These are phyloP conservation scores for Pyrenophora seminiperda DNA, from an alignment of 2,329 filamentous ascomycete genomes.

Conservation along the genomic window DNA sequence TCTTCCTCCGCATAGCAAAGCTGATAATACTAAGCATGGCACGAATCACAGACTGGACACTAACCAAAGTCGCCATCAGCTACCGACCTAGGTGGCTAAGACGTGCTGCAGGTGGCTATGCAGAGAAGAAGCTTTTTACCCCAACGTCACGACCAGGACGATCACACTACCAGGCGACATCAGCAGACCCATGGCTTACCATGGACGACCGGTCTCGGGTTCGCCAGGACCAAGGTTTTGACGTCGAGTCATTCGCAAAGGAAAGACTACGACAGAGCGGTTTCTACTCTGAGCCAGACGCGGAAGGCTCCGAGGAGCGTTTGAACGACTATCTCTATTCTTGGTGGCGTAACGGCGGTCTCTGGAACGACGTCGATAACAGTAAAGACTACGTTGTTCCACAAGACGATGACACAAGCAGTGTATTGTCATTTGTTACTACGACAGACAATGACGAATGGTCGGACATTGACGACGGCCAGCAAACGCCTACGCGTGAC, in stretches of 20 bases:
- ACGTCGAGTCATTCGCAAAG: slow-evolving; percentile 81
- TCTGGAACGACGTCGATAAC: slow-evolving; percentile 81
- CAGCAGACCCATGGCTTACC: slow-evolving; percentile 28
- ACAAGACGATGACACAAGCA: slow-evolving; percentile 76
- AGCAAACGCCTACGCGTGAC: slow-evolving; percentile 74
- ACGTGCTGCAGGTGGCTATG: slow-evolving; percentile 53
- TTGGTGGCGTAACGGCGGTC: slow-evolving; percentile 83
- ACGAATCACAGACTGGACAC: slow-evolving; percentile 58
- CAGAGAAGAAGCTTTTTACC: slow-evolving; percentile 25
- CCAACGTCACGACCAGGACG: slow-evolving; percentile 3
- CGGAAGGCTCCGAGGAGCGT: slow-evolving; percentile 61
- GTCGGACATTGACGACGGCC: slow-evolving; percentile 54
- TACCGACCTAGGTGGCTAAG: slow-evolving; percentile 69
- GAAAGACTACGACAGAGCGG: slow-evolving; percentile 58
- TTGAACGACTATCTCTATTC: slow-evolving; percentile 77
- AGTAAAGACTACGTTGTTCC: slow-evolving; percentile 76
- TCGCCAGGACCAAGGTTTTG: slow-evolving; percentile 54
- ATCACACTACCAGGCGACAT: slow-evolving; percentile 6
- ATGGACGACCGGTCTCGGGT: slow-evolving; percentile 32
- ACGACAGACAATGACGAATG: slow-evolving; percentile 52
- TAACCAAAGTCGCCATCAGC: slow-evolving; percentile 65
- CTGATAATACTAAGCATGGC: slow-evolving; percentile 66
- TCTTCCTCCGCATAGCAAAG: slow-evolving; percentile 74
- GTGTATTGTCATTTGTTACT: slow-evolving; percentile 71
- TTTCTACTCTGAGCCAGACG: slow-evolving; percentile 29